These are phyloP conservation scores for Mucor racemosus DNA, from an alignment of 371 early-diverging fungal species.

Conservation along the genomic window DNA sequence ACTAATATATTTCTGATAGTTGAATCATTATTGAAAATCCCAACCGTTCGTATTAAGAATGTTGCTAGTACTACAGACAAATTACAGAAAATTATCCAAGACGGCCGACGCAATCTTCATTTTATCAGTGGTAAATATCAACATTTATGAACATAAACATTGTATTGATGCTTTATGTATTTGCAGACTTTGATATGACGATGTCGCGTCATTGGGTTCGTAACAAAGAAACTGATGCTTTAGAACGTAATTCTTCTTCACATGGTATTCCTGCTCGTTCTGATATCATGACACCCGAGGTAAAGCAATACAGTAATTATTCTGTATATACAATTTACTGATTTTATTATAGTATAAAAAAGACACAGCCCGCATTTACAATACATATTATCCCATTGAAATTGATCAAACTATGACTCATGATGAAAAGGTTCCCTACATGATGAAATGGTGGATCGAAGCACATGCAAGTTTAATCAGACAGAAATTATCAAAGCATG, in stretches of 20 bases:
- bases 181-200: conserved; percentile 79
- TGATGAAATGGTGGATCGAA: conserved; percentile 77
- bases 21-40: conserved; percentile 35
- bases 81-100: conserved; percentile 52
- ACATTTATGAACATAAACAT: no score
- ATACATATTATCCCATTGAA: conserved; percentile 79
- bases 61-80: conserved; percentile 39
- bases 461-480: conserved; percentile 61
- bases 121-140: conserved; percentile 58
- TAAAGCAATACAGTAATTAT: conserved; percentile 6
- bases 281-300: conserved; percentile 48
- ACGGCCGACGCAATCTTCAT: conserved; percentile 57
- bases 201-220: conserved; percentile 68
- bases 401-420: conserved; percentile 53
- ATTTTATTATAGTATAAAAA: conserved; percentile 44
- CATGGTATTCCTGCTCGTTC: conserved; percentile 65
- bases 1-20: conserved; percentile 21
- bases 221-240: conserved; percentile 50
- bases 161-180: background rate
- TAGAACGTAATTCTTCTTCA: conserved; percentile 60
- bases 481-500: conserved; percentile 53
- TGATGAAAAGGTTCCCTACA: conserved; percentile 68
- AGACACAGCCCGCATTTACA: conserved; percentile 51
- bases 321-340: background rate
- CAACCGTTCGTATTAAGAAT: conserved; percentile 47